Percentiles rank a stretch among this genome's conserved stretches.
Evolutionary conservation across 306 rosid species (phyloP).

Genomic region (Arachis hypogaea): DNA sequence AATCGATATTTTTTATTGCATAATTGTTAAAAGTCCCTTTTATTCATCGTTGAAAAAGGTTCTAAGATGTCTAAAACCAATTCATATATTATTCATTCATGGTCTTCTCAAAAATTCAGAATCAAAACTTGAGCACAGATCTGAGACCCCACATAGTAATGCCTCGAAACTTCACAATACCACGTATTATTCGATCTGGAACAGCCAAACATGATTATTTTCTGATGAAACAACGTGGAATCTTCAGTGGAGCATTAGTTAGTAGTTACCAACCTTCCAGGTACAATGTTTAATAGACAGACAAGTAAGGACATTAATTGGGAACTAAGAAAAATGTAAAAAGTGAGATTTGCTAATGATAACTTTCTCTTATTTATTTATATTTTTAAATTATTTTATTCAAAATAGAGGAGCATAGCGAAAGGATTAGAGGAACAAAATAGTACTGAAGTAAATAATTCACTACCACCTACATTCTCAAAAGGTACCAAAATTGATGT

Average conservation of each 20-base stretch:
- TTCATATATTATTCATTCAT: neutral
- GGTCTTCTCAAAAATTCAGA: neutral
- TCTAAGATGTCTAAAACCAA: neutral
- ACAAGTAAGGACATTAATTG: neutral
- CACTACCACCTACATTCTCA: neutral
- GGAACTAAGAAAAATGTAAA: neutral
- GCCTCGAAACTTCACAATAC: neutral
- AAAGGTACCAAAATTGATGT: neutral
- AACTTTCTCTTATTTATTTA: neutral
- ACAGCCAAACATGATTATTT: neutral
- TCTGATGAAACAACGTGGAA: neutral
- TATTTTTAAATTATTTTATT: neutral
- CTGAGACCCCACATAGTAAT: neutral
- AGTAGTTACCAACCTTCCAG: neutral
- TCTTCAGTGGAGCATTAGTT: neutral
- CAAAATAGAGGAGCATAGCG: neutral
- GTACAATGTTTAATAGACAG: neutral
- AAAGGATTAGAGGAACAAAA: neutral
- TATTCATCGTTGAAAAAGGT: neutral
- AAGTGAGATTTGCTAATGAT: neutral
- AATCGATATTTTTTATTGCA: neutral
- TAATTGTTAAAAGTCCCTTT: neutral
- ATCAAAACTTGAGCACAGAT: neutral
- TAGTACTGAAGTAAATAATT: neutral
- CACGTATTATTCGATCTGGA: neutral